Evolutionary conservation across 768 basidiomycete species (phyloP), one percentile per base, ranked within the genome.

Genomic region (Mycena polygramma): DNA sequence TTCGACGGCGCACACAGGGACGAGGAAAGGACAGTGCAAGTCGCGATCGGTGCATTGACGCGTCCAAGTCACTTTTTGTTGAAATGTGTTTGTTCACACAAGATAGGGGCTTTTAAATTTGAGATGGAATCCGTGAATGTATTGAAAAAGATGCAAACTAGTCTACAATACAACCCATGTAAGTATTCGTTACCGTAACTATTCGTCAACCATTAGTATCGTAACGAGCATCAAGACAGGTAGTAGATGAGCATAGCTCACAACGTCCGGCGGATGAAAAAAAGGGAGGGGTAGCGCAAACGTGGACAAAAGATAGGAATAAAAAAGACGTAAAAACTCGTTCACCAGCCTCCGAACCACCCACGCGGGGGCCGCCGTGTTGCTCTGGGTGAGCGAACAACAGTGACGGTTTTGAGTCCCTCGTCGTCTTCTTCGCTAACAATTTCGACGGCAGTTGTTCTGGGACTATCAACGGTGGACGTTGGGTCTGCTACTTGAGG

Each of bases 381-480:
- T 66, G 82, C 82, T 63, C 78, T 84, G 62, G 84, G 84, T 48
- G 80, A 80, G 53, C 86, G 87, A 70, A 83, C 82, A 53, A 84
- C 78, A 36, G 77, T 70, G 58, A 87, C 80, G 41, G 85, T 81
- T 71, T 78, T 81, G 57, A 72, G 79, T 24, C 83, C 83, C 48
- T 85, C 83, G 58, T 80, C 85, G 54, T 87, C 86, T 49, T 91
- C 90, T 63, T 94, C 92, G 43, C 90, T 89, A 48, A 90, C 75
- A 49, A 92, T 84, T 72, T 89, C 92, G 30, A 94, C 83, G 15
- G 91, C 88, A 17, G 93, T 94, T 30, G 94, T 95, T 70, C 88
- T 89, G 20, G 92, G 93, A 77, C 89, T 90, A 7, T 85, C 84
- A n/a, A 89, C 26, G 9, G 87, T 86, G 43, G 88, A 85, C 13